phyloP scores from a whole-genome alignment of 2,329 filamentous ascomycete species.

The Ophiostoma triangulosporum region DNA sequence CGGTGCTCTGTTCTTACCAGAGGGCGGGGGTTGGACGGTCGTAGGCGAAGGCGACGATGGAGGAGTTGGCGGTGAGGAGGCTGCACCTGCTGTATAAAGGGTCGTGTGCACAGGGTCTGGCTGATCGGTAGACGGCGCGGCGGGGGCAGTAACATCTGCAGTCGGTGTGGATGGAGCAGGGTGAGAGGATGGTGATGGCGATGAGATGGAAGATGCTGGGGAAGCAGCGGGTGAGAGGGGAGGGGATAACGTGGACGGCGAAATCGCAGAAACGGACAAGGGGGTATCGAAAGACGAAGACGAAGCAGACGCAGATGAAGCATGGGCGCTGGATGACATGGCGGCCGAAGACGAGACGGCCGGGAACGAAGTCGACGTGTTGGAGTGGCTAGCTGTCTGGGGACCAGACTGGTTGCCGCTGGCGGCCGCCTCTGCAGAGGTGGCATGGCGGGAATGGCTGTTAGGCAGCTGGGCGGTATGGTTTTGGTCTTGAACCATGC shows the following conservation, averaged over 20 bases:
- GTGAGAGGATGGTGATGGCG: neutral
- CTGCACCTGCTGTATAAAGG: neutral
- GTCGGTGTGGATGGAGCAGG: neutral
- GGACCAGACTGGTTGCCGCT: neutral
- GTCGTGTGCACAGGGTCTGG: neutral
- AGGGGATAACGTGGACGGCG: neutral
- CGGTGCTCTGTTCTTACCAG: conserved; percentile 18
- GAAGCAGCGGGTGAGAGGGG: neutral
- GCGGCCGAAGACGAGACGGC: neutral
- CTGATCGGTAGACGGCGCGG: neutral
- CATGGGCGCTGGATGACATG: neutral
- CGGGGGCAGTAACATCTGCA: neutral
- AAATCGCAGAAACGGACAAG: neutral
- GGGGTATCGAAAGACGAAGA: neutral
- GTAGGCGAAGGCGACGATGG: neutral
- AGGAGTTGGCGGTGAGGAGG: neutral
- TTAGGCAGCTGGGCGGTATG: neutral
- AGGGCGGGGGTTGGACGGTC: conserved; percentile 6
- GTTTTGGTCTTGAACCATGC: neutral
- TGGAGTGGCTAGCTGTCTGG: neutral
- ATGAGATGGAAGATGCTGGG: neutral
- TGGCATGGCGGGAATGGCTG: neutral
- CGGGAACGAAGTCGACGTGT: neutral
- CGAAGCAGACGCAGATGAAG: neutral
- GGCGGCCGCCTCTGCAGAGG: neutral